These are phyloP conservation scores for Calonectria crousiana DNA, from an alignment of 2,329 filamentous ascomycete genomes.

Conservation along the genomic window DNA sequence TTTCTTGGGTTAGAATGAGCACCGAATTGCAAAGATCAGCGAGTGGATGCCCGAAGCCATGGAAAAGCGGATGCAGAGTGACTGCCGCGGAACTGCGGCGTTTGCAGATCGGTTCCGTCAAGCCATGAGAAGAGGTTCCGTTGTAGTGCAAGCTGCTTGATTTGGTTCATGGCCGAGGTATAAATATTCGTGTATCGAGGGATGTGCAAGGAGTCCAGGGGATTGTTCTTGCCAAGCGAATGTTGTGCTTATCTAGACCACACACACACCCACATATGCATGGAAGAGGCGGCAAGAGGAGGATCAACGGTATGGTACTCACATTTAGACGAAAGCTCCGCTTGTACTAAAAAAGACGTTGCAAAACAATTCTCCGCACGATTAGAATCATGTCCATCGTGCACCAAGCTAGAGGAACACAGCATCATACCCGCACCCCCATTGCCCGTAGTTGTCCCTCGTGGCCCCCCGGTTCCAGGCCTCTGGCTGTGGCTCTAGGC, in stretches of 20 bases:
- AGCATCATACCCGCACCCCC: not conserved
- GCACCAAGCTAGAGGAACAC: not conserved
- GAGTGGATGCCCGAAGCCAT: conserved; percentile 72
- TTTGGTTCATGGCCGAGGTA: not conserved
- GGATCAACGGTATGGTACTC: not conserved
- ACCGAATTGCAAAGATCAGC: conserved; percentile 73
- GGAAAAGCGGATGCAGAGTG: conserved; percentile 65
- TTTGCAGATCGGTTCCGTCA: conserved; percentile 66
- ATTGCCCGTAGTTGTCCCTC: not conserved
- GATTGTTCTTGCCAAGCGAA: not conserved
- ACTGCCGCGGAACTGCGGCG: conserved; percentile 63
- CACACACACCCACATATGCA: not conserved
- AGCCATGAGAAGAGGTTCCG: conserved; percentile 55
- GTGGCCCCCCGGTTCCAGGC: not conserved
- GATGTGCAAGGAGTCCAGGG: not conserved
- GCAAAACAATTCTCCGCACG: not conserved
- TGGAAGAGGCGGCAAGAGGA: not conserved
- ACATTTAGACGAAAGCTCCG: not conserved
- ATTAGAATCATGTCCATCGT: not conserved
- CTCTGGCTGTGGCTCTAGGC: not conserved
- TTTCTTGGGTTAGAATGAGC: conserved; percentile 61
- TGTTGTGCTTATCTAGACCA: not conserved
- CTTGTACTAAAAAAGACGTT: conserved; percentile 1
- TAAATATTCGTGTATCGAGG: not conserved
- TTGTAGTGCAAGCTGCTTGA: conserved; percentile 16